Conservation (phyloP, 371 early-diverging fungal species). For the Mucor mucedo region DNA sequence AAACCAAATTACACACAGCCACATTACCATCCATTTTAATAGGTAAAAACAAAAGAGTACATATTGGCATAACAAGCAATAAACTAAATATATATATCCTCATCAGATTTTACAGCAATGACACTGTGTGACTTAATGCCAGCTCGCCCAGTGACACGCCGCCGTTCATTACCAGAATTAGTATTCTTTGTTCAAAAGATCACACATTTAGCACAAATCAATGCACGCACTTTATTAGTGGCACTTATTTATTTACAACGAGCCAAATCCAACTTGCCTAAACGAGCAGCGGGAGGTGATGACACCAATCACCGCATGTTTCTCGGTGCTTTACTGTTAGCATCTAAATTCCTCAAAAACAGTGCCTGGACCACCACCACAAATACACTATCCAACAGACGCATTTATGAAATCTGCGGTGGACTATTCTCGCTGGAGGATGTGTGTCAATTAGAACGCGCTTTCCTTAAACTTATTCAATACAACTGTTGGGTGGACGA, state of each 20-base stretch:
- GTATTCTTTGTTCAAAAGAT: constrained; percentile 54
- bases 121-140: constrained; percentile 37
- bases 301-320: constrained; percentile 75
- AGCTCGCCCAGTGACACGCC: constrained; percentile 14
- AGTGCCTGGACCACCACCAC: constrained; percentile 61
- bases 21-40: constrained; percentile 25
- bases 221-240: constrained; percentile 43
- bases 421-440: constrained; percentile 44
- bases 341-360: constrained; percentile 78
- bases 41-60: constrained; percentile 2
- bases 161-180: constrained; percentile 45
- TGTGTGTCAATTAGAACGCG: constrained; percentile 45
- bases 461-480: constrained; percentile 49
- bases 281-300: constrained; percentile 45
- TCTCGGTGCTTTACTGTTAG: constrained; percentile 74
- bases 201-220: constrained; percentile 44
- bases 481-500: constrained; percentile 54
- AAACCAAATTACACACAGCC: background rate
- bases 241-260: constrained; percentile 52
- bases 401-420: constrained; percentile 42
- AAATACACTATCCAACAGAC: constrained; percentile 34
- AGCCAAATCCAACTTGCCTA: constrained; percentile 45
- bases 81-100: background rate
- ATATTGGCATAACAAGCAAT: background rate
- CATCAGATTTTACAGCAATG: constrained; percentile 33